Base-by-base conservation (phyloP, 805 yeast species). In the Schwanniomyces occidentalis region DNA sequence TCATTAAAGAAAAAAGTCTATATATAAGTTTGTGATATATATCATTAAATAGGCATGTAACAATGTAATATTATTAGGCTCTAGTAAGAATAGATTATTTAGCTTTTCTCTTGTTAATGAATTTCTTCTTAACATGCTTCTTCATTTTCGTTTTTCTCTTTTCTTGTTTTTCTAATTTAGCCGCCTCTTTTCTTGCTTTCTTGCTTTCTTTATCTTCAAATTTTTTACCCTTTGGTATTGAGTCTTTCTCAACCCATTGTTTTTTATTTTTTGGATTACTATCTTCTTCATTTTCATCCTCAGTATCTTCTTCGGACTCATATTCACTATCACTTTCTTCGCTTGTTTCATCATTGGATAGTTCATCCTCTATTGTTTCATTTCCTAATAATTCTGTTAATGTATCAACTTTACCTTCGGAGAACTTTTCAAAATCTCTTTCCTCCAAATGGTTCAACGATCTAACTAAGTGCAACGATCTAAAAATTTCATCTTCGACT, bases 401-500 rank as follows among this genome's bases (percentile, higher is more conserved):
- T 2, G 91, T 81, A 44, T 82, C 88, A 24, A 87, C 84, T 46
- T 86, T 80, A 17, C 96, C 97, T 41, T 80, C 78, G 1, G 80
- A 69, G 46, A 85, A 85, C 49, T 84, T 82, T 30, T 78, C 81
- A 47, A 85, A 87, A 56, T 93, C 99, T 41, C 96, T 73, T 52
- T 93, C 99, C 54, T 93, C 86, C 56, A 90, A 54, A 65, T 91
- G 78, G 63, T 88, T 80, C 65, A 93, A 62, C 37, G 93, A 80
- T 51, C 90, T 71, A 20, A 85, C 87, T 48, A 85, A 63, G 59
- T 85, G 88, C 34, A 84, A 51, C 4, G 90, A 78, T 55, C 99
- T 70, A 61, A 93, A 93, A 5, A 93, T 80, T 35, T 86, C 95
- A 57, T 93, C 99, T 37, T 74, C 75, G 3, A 65, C 48, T 38